phyloP scores from a whole-genome alignment of 805 yeast genomes.

The Zygoascus tannicola region DNA sequence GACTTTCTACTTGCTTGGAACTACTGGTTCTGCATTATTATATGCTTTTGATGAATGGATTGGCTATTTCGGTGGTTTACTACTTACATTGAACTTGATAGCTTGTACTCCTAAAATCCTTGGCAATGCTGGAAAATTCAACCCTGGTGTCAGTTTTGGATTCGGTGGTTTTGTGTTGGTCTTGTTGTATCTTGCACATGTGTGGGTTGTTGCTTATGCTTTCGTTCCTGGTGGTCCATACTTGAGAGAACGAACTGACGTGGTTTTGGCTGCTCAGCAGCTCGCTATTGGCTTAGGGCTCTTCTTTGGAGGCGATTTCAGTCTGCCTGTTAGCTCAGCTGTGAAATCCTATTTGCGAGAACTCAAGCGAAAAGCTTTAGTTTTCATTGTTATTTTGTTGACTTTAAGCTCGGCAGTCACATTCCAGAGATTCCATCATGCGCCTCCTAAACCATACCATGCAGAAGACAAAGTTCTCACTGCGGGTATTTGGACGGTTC shows the following conservation, averaged over 20 bases:
- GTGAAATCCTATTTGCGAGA: constrained; percentile 16
- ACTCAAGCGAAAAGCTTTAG: constrained; percentile 19
- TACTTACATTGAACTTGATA: constrained; percentile 50
- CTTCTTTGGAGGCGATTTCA: constrained; percentile 15
- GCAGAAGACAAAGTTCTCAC: constrained; percentile 65
- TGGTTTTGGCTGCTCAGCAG: constrained; percentile 53
- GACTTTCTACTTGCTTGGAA: constrained; percentile 36
- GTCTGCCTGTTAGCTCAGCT: constrained; percentile 11
- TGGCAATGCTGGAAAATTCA: constrained; percentile 44
- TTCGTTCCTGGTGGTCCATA: constrained; percentile 92
- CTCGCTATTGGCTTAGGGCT: constrained; percentile 46
- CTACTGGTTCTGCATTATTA: constrained; percentile 42
- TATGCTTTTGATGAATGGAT: constrained; percentile 54
- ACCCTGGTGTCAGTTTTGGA: constrained; percentile 42
- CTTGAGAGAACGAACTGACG: constrained; percentile 80
- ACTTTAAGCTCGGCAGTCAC: constrained; percentile 44
- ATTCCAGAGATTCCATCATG: constrained; percentile 47
- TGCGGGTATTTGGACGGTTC: constrained; percentile 98
- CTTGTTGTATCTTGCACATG: constrained; percentile 64
- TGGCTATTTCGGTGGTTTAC: constrained; percentile 66
- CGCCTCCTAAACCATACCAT: constrained; percentile 57
- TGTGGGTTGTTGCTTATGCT: constrained; percentile 97
- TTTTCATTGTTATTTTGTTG: constrained; percentile 31
- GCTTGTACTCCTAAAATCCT: constrained; percentile 54
- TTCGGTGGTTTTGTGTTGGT: constrained; percentile 38